Evolutionary conservation across 192 early-diverging fungal species (phyloP).

Genomic region (Linnemannia elongata): DNA sequence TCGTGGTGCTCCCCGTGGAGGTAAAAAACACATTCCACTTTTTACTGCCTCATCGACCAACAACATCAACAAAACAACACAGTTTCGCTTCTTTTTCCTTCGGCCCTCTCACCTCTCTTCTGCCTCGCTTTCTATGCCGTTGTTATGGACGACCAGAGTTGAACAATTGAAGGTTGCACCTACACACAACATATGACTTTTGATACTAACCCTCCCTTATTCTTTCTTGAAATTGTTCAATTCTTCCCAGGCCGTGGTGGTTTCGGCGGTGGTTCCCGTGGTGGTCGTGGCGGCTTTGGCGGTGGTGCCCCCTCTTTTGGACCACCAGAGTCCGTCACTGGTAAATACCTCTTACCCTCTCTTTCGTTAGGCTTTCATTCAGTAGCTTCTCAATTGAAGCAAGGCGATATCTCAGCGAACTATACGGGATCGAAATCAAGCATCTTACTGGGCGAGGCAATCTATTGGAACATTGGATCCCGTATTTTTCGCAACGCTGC

Average conservation of each 20-base stretch:
- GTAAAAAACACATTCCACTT: constrained; percentile 14
- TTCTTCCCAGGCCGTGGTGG: constrained; percentile 43
- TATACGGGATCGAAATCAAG: background rate
- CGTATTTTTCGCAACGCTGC: background rate
- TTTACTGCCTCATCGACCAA: background rate
- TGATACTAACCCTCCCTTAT: background rate
- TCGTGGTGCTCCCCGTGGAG: constrained; percentile 47
- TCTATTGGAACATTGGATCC: background rate
- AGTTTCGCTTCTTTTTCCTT: too few species aligned
- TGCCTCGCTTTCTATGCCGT: background rate
- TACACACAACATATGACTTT: background rate
- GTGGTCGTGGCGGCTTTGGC: constrained; percentile 67
- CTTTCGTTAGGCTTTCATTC: background rate
- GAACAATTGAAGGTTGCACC: background rate
- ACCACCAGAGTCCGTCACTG: constrained; percentile 83
- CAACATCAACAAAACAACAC: background rate
- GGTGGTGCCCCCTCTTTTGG: constrained; percentile 69
- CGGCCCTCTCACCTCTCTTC: background rate
- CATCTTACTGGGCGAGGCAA: background rate
- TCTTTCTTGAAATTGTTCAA: background rate
- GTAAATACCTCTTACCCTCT: constrained; percentile 26
- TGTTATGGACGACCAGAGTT: background rate
- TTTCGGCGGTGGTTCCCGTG: constrained; percentile 61
- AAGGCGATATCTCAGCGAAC: background rate
- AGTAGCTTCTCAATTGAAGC: background rate